phyloP scores from a whole-genome alignment of 768 basidiomycete species.

The Pisolithus microcarpus region DNA sequence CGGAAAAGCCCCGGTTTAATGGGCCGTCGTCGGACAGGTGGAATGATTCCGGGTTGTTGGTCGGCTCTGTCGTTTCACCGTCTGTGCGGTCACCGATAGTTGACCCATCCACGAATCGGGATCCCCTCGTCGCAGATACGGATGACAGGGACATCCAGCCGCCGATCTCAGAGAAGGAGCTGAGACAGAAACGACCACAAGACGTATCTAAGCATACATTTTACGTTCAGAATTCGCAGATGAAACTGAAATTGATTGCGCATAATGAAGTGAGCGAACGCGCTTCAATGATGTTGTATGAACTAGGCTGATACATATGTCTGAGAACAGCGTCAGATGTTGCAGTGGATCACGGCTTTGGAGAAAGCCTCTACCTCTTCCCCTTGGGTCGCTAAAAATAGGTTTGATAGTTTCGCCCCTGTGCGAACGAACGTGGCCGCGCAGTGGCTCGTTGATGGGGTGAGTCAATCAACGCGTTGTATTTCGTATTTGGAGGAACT shows the following conservation, averaged over 20 bases:
- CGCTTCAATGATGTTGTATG: background rate
- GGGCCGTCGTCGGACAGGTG: slow-evolving; percentile 4
- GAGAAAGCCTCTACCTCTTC: slow-evolving; percentile 71
- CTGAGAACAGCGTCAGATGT: slow-evolving; percentile 74
- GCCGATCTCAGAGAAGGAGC: slow-evolving; percentile 31
- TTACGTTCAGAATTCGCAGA: slow-evolving; percentile 87
- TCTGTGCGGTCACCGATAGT: slow-evolving; percentile 48
- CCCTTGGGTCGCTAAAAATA: slow-evolving; percentile 71
- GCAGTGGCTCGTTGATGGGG: slow-evolving; percentile 97
- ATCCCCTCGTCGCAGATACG: slow-evolving; percentile 37
- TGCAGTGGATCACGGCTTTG: slow-evolving; percentile 91
- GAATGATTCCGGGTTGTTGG: slow-evolving; percentile 21
- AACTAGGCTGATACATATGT: background rate
- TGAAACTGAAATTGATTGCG: slow-evolving; percentile 78
- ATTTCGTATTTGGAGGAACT: background rate
- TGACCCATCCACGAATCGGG: slow-evolving; percentile 73
- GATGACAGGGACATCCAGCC: slow-evolving; percentile 12
- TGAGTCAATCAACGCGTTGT: slow-evolving; percentile 32
- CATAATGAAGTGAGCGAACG: slow-evolving; percentile 62
- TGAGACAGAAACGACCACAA: slow-evolving; percentile 40
- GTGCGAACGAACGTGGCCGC: slow-evolving; percentile 89
- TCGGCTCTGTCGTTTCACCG: slow-evolving; percentile 32
- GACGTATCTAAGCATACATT: slow-evolving; percentile 92
- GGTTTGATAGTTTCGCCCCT: slow-evolving; percentile 94
- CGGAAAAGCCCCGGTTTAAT: slow-evolving; percentile 2